Conservation (phyloP, 192 early-diverging fungal genomes). For the Coemansia nantahalensis region DNA sequence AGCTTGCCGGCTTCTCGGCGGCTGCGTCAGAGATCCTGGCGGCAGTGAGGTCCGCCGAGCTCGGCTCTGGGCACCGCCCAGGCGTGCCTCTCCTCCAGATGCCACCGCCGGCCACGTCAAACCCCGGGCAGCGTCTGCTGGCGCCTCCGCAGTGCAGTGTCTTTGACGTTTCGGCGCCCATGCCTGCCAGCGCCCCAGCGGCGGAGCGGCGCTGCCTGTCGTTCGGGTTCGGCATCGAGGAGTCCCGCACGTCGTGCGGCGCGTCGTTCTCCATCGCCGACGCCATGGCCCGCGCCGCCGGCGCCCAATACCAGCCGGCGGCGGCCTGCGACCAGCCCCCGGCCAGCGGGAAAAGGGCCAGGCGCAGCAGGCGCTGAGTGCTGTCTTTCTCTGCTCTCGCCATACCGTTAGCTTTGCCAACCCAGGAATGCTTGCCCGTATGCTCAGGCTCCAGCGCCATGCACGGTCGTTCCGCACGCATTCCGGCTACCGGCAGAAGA, state of each 20-base stretch:
- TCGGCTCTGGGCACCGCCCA: too few species aligned
- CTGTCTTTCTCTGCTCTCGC: constrained; percentile 1
- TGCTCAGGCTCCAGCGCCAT: neutral
- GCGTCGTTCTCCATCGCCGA: constrained; percentile 12
- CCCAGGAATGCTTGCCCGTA: constrained; percentile 2
- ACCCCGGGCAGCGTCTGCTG: too few species aligned
- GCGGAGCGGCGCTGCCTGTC: neutral
- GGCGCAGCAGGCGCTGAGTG: neutral
- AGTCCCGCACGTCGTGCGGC: constrained; percentile 27
- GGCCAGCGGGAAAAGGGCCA: neutral
- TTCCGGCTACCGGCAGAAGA: too few species aligned
- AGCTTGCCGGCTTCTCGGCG: too few species aligned
- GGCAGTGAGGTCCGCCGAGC: too few species aligned
- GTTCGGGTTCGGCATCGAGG: constrained; percentile 4
- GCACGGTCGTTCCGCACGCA: too few species aligned
- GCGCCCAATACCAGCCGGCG: neutral
- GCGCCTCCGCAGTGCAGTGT: too few species aligned
- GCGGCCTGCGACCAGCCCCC: neutral
- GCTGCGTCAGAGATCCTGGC: too few species aligned
- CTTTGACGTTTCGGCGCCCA: too few species aligned
- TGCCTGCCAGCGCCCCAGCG: neutral
- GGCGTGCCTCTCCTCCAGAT: too few species aligned
- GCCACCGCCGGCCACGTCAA: too few species aligned
- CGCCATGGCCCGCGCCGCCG: constrained; percentile 23
- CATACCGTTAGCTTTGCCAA: too few species aligned